phyloP scores from a whole-genome alignment of 2,329 filamentous ascomycete species.

The Truncatella angustata region DNA sequence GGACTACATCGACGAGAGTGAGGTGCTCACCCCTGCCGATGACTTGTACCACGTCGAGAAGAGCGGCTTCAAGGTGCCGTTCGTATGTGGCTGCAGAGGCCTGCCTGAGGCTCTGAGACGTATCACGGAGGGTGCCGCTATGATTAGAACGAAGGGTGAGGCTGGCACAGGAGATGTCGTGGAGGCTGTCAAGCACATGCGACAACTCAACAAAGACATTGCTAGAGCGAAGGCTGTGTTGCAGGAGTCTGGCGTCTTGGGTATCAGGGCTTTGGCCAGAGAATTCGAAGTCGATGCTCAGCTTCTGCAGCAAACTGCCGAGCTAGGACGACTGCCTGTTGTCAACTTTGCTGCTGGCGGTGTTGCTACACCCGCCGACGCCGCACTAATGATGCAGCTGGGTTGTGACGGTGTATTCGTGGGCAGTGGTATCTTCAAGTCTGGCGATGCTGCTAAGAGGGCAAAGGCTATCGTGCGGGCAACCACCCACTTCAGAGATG shows the following conservation, averaged over 20 bases:
- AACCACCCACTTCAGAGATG: constrained; percentile 84
- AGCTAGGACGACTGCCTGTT: constrained; percentile 84
- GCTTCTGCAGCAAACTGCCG: constrained; percentile 81
- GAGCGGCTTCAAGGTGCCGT: constrained; percentile 76
- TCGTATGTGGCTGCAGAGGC: constrained; percentile 95
- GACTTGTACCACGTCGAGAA: constrained; percentile 91
- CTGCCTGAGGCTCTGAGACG: constrained; percentile 88
- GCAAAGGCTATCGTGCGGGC: constrained; percentile 94
- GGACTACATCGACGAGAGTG: constrained; percentile 97
- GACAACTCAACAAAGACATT: constrained; percentile 83
- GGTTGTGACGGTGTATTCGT: constrained; percentile 98
- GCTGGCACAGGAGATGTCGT: constrained; percentile 96
- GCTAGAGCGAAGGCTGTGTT: constrained; percentile 76
- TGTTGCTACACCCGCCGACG: constrained; percentile 97
- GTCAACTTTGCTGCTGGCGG: constrained; percentile 99
- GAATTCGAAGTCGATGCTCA: constrained; percentile 76
- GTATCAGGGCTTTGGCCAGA: constrained; percentile 70
- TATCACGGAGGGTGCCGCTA: constrained; percentile 90
- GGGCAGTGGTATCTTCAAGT: constrained; percentile 96
- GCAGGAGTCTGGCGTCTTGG: constrained; percentile 46
- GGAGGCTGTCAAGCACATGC: constrained; percentile 95
- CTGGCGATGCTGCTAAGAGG: constrained; percentile 82
- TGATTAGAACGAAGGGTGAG: constrained; percentile 99
- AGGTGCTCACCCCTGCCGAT: constrained; percentile 95
- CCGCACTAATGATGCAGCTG: constrained; percentile 96